phyloP scores from a whole-genome alignment of 2,329 filamentous ascomycete species.

The Colletotrichum lini region DNA sequence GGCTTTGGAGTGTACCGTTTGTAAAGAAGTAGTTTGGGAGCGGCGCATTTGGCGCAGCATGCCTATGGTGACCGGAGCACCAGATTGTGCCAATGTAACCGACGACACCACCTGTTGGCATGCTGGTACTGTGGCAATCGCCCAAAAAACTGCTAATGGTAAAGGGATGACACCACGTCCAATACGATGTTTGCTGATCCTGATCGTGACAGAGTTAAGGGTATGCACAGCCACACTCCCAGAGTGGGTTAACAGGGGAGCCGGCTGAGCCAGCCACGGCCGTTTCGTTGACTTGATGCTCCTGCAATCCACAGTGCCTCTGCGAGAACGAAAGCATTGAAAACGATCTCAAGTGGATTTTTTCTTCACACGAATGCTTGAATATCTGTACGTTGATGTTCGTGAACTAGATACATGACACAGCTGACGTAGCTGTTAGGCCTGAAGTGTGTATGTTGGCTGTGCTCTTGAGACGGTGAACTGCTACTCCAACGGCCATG shows the following conservation, averaged over 20 bases:
- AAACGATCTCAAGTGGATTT: not conserved
- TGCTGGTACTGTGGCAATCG: not conserved
- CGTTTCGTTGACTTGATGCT: not conserved
- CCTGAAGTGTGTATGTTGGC: not conserved
- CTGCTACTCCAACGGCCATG: not conserved
- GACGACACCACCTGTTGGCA: no score
- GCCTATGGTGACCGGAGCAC: not conserved
- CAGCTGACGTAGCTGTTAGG: not conserved
- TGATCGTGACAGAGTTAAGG: not conserved
- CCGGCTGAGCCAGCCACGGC: not conserved
- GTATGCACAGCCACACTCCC: constrained; percentile 20
- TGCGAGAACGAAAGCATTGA: not conserved
- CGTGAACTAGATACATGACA: not conserved
- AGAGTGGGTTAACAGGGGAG: constrained; percentile 8
- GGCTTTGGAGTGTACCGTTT: not conserved
- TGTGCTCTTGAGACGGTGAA: not conserved
- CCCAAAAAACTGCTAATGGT: not conserved
- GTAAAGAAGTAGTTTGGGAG: not conserved
- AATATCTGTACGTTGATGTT: not conserved
- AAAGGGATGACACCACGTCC: not conserved
- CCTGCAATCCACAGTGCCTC: not conserved
- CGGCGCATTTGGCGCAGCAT: not conserved
- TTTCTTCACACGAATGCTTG: not conserved
- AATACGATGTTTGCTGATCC: constrained; percentile 2
- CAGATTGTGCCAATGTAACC: not conserved